Conservation (phyloP, 805 yeast species). For the Wickerhamomyces alni region DNA sequence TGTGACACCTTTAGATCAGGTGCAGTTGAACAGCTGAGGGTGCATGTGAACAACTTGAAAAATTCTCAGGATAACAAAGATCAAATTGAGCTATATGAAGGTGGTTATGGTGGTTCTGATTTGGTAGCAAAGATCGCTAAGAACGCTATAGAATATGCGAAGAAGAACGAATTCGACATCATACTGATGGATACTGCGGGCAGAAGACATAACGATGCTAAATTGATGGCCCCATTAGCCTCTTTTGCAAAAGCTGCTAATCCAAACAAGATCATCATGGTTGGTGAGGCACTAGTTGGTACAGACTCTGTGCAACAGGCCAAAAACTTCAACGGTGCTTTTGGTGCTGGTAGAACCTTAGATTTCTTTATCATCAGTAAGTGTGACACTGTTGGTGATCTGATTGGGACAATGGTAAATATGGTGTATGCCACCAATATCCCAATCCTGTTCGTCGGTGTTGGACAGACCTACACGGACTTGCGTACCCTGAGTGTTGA, state of each 20-base stretch:
- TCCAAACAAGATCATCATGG: conserved; percentile 97
- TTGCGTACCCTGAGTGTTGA: conserved; percentile 83
- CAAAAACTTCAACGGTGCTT: conserved; percentile 84
- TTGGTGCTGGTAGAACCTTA: conserved; percentile 72
- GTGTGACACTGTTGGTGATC: conserved; percentile 95
- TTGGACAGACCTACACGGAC: conserved; percentile 96
- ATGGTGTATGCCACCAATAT: conserved; percentile 96
- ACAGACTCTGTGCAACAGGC: conserved; percentile 97
- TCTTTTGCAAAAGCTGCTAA: conserved; percentile 93
- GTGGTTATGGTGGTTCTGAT: conserved; percentile 96
- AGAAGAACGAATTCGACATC: conserved; percentile 65
- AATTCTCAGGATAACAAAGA: conserved; percentile 51
- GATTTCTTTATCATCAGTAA: conserved; percentile 92
- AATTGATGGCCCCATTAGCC: conserved; percentile 91
- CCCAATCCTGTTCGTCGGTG: conserved; percentile 92
- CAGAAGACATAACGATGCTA: conserved; percentile 90
- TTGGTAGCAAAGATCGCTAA: conserved; percentile 89
- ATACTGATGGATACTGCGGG: conserved; percentile 97
- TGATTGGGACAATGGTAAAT: conserved; percentile 94
- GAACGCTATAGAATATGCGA: conserved; percentile 80
- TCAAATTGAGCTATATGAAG: conserved; percentile 69
- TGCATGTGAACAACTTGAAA: conserved; percentile 81
- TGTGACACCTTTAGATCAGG: conserved; percentile 98
- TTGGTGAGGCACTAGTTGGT: conserved; percentile 96
- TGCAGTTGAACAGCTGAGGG: conserved; percentile 95